Conservation (phyloP, 768 basidiomycete genomes). For the Galerina sulciceps region DNA sequence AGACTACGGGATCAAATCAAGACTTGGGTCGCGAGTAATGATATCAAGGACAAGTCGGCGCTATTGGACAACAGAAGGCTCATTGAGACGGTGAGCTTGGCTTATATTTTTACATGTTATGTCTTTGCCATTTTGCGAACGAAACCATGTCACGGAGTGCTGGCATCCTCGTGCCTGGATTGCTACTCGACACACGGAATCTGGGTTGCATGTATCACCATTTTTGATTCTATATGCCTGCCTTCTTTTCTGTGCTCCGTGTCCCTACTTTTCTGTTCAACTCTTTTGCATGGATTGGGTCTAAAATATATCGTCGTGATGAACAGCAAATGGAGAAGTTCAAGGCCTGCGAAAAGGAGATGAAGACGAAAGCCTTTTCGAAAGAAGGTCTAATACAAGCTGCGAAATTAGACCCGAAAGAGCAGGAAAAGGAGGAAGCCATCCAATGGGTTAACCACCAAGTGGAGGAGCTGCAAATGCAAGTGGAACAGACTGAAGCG, state of each 20-base stretch:
- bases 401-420: constrained; percentile 93
- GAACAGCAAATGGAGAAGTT: constrained; percentile 99
- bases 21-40: constrained; percentile 96
- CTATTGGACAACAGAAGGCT: constrained; percentile 92
- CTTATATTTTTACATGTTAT: constrained; percentile 19
- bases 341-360: constrained; percentile 99
- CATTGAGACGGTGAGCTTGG: constrained; percentile 88
- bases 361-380: constrained; percentile 99
- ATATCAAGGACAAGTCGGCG: constrained; percentile 97
- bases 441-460: constrained; percentile 85
- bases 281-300: constrained; percentile 29
- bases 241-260: constrained; percentile 23
- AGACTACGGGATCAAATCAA: constrained; percentile 99
- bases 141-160: constrained; percentile 10
- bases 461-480: constrained; percentile 91
- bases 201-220: constrained; percentile 14
- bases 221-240: constrained; percentile 21
- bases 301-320: constrained; percentile 22
- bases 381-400: constrained; percentile 97
- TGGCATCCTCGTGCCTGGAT: constrained; percentile 16
- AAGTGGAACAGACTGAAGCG: constrained; percentile 93
- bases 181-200: constrained; percentile 15
- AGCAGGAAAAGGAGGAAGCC: constrained; percentile 93
- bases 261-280: constrained; percentile 26
- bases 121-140: background rate